A percentile compares a stretch with the other conserved stretches of the same genome.
Evolutionary conservation across 2,329 filamentous ascomycete genomes (phyloP).

Genomic region (Neonectria coccinea): DNA sequence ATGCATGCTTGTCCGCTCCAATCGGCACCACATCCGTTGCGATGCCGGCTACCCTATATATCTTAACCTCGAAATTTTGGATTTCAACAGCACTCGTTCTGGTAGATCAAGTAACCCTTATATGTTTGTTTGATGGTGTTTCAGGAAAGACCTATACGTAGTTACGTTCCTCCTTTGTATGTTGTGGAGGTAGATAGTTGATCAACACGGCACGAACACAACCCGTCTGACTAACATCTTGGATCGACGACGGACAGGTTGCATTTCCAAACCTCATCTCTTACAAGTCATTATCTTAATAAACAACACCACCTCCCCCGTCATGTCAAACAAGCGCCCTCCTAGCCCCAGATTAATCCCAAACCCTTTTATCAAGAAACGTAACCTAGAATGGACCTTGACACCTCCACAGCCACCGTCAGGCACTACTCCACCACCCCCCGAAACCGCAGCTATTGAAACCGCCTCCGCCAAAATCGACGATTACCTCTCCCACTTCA

Average conservation of each 20-base stretch:
- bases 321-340: slow-evolving; percentile 46
- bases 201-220: background rate
- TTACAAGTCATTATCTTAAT: too few relatives aligned
- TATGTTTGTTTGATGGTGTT: background rate
- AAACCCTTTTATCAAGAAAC: slow-evolving; percentile 61
- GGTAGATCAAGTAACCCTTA: background rate
- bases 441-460: slow-evolving; percentile 55
- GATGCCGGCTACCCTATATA: background rate
- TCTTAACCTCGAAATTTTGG: background rate
- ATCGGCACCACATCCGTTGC: background rate
- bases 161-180: background rate
- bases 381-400: slow-evolving; percentile 59
- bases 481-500: slow-evolving; percentile 57
- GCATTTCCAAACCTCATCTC: too few relatives aligned
- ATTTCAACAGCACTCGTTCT: background rate
- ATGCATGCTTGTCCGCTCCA: background rate
- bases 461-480: slow-evolving; percentile 51
- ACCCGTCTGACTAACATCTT: background rate
- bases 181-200: background rate
- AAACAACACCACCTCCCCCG: background rate
- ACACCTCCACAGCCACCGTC: slow-evolving; percentile 26
- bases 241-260: too few relatives aligned
- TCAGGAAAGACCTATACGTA: too few relatives aligned
- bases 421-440: slow-evolving; percentile 30
- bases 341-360: slow-evolving; percentile 52